Percentiles rank a stretch among this genome's conserved stretches.
Conservation (phyloP, 192 early-diverging fungal genomes). For the Coemansia asiatica region DNA sequence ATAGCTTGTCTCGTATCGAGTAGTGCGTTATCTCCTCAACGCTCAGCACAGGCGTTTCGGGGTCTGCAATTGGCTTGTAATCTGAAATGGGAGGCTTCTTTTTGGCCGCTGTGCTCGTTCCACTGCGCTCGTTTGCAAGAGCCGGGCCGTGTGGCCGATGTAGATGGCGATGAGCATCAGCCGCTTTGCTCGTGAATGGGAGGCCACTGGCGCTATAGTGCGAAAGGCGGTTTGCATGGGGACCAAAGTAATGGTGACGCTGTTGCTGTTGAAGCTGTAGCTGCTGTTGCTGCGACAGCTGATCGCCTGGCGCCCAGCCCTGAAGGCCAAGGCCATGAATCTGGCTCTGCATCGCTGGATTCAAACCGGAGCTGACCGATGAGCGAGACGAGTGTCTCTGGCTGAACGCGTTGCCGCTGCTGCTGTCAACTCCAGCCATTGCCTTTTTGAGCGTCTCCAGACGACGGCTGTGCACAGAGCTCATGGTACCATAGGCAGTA, state of each 20-base stretch:
- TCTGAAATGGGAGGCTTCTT: conserved; percentile 41
- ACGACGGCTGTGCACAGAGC: conserved; percentile 24
- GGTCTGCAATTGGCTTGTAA: conserved; percentile 54
- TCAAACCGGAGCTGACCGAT: conserved; percentile 11
- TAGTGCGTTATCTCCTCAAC: conserved; percentile 45
- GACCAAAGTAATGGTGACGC: conserved; percentile 8
- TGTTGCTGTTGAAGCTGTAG: conserved; percentile 1
- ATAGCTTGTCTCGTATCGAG: conserved; percentile 9
- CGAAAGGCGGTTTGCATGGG: not conserved
- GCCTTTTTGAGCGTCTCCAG: conserved; percentile 39
- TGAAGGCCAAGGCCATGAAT: conserved; percentile 47
- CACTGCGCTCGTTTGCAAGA: conserved; percentile 16
- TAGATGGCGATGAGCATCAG: not conserved
- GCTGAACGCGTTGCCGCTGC: not conserved
- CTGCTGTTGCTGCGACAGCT: conserved; percentile 7
- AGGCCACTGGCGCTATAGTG: conserved; percentile 9
- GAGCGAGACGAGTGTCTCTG: conserved; percentile 34
- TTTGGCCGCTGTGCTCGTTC: conserved; percentile 7
- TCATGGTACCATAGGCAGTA: not conserved
- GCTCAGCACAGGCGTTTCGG: conserved; percentile 28
- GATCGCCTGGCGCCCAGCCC: conserved; percentile 24
- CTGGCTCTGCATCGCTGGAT: conserved; percentile 3
- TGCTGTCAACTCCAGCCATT: conserved; percentile 19
- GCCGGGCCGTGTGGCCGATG: not conserved
- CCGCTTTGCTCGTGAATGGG: not conserved